Conservation (phyloP, 768 basidiomycete species). For the Trametes cubensis region DNA sequence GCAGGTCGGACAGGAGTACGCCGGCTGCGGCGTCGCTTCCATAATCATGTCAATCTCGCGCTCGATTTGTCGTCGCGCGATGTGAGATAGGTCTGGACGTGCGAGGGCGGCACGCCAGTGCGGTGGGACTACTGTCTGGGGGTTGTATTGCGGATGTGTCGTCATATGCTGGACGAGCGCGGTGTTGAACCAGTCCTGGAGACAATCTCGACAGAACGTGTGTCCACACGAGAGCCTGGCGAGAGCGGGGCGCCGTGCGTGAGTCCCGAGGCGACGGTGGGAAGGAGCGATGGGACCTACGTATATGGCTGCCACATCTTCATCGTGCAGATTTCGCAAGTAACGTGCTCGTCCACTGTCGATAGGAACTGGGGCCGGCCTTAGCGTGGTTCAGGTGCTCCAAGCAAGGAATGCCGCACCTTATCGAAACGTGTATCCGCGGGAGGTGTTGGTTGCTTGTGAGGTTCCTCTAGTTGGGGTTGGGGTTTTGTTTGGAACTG, state of each 20-base stretch:
- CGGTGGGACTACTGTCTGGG: slow-evolving; percentile 6
- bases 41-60: slow-evolving; percentile 12
- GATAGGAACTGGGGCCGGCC: slow-evolving; percentile 11
- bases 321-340: slow-evolving; percentile 65
- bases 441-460: background rate
- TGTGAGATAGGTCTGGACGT: slow-evolving; percentile 7
- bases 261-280: background rate
- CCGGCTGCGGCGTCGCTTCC: slow-evolving; percentile 41
- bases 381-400: background rate
- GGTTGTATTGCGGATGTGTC: slow-evolving; percentile 48
- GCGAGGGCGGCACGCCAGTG: slow-evolving; percentile 19
- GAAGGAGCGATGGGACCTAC: slow-evolving; percentile 42
- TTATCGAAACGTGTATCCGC: slow-evolving; percentile 8
- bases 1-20: slow-evolving; percentile 72
- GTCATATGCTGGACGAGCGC: slow-evolving; percentile 52
- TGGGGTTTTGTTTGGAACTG: background rate
- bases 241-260: background rate
- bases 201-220: slow-evolving; percentile 64
- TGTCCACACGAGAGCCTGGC: slow-evolving; percentile 70
- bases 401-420: background rate
- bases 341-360: slow-evolving; percentile 52
- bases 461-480: background rate
- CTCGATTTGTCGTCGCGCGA: slow-evolving; percentile 14
- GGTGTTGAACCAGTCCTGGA: slow-evolving; percentile 56
- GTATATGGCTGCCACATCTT: slow-evolving; percentile 70